Conservation (phyloP, 2,329 filamentous ascomycete species). For the Amylocarpus encephaloides region DNA sequence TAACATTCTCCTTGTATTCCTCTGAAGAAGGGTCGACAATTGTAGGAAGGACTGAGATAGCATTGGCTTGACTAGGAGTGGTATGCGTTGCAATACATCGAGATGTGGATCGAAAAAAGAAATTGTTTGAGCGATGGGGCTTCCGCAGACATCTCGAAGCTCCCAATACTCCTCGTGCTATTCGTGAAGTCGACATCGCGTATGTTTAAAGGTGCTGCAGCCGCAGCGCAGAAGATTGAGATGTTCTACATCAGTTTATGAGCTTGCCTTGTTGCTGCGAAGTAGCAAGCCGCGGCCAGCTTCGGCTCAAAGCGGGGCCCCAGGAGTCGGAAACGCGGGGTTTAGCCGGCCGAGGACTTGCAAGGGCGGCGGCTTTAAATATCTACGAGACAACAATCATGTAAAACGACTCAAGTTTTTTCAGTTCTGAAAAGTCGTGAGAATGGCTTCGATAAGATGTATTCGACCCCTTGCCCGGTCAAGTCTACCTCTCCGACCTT, state of each 20-base stretch:
- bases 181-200: conserved; percentile 43
- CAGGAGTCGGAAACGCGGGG: background rate
- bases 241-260: conserved; percentile 16
- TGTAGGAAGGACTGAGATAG: conserved; percentile 74
- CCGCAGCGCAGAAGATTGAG: conserved; percentile 11
- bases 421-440: background rate
- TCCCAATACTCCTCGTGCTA: conserved; percentile 39
- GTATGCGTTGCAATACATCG: conserved; percentile 64
- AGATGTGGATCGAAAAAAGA: conserved; percentile 9
- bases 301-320: conserved; percentile 9
- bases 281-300: conserved; percentile 7
- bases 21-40: conserved; percentile 69
- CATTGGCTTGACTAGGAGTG: conserved; percentile 71
- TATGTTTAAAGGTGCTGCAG: conserved; percentile 10
- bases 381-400: conserved; percentile 8
- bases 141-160: conserved; percentile 39
- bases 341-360: background rate
- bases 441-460: conserved; percentile 25
- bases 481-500: conserved; percentile 20
- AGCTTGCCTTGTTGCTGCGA: conserved; percentile 1
- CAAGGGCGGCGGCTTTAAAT: conserved; percentile 2
- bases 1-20: conserved; percentile 75
- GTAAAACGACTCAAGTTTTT: conserved; percentile 1
- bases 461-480: conserved; percentile 22
- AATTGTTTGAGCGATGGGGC: conserved; percentile 27